Conservation (phyloP, 148 eudicot genomes). For the Silene latifolia region DNA sequence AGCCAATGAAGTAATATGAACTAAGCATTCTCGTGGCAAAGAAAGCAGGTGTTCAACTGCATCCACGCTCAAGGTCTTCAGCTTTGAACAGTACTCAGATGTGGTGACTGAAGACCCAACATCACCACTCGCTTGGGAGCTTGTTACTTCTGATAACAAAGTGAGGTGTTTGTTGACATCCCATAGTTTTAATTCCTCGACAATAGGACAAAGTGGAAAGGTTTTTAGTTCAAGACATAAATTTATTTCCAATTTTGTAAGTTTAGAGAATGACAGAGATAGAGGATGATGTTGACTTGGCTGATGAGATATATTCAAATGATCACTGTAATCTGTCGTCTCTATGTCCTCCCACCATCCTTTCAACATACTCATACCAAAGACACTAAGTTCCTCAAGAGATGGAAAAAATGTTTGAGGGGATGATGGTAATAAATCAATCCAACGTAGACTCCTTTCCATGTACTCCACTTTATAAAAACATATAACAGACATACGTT, state of each 20-base stretch:
- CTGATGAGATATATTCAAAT: background rate
- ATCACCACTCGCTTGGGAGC: background rate
- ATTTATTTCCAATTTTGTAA: background rate
- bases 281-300: background rate
- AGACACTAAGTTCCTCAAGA: slow-evolving; percentile 18
- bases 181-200: background rate
- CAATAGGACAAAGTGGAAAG: slow-evolving; percentile 18
- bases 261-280: slow-evolving; percentile 19
- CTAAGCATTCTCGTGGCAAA: background rate
- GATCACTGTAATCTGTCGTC: background rate
- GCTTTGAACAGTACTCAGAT: background rate
- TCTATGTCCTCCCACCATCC: slow-evolving; percentile 30
- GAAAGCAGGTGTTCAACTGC: slow-evolving; percentile 13
- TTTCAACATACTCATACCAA: background rate
- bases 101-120: background rate
- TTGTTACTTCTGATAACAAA: slow-evolving; percentile 6
- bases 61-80: slow-evolving; percentile 10
- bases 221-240: slow-evolving; percentile 4
- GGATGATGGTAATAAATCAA: background rate
- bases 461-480: background rate
- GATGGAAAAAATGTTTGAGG: slow-evolving; percentile 30
- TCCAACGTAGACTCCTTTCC: background rate
- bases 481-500: background rate
- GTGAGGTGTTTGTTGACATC: background rate
- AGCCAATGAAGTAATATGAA: too few relatives aligned